phyloP scores from a whole-genome alignment of 1,284 basidiomycete species.

The Apiotrichum brassicae region DNA sequence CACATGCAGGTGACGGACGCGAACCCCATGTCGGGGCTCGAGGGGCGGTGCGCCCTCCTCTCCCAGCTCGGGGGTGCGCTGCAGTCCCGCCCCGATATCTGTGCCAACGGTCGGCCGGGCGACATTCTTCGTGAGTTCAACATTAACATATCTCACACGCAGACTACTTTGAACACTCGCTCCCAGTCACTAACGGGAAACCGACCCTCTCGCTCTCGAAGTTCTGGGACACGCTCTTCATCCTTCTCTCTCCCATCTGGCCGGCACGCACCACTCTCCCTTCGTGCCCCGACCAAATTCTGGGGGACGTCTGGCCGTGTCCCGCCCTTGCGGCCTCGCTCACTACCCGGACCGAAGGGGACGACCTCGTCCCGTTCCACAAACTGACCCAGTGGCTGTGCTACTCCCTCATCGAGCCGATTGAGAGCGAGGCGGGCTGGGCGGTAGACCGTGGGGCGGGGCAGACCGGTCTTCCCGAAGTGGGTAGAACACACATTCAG shows the following conservation, averaged over 20 bases:
- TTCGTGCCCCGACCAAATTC: conserved; percentile 55
- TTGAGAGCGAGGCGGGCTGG: conserved; percentile 72
- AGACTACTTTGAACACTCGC: conserved; percentile 25
- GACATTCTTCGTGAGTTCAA: conserved; percentile 69
- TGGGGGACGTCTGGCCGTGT: conserved; percentile 90
- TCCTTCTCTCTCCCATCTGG: conserved; percentile 83
- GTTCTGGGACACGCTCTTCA: conserved; percentile 76
- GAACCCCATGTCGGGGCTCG: conserved; percentile 86
- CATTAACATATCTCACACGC: not conserved
- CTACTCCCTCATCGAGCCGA: conserved; percentile 77
- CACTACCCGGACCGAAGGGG: conserved; percentile 49
- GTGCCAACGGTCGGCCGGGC: conserved; percentile 65
- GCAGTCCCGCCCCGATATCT: conserved; percentile 58
- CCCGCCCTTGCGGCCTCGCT: conserved; percentile 50
- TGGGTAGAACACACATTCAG: conserved; percentile 8
- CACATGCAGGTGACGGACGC: conserved; percentile 70
- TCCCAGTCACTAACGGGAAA: conserved; percentile 3
- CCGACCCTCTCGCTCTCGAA: conserved; percentile 55
- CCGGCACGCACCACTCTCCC: conserved; percentile 60
- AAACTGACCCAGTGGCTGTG: conserved; percentile 91
- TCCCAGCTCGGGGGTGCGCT: conserved; percentile 67
- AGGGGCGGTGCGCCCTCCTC: conserved; percentile 74
- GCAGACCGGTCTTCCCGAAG: conserved; percentile 44
- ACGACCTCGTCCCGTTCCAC: conserved; percentile 84
- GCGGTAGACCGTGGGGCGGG: conserved; percentile 57